Evolutionary conservation across 257 asterid genomes (phyloP).

Genomic region (Jacaranda copaia): DNA sequence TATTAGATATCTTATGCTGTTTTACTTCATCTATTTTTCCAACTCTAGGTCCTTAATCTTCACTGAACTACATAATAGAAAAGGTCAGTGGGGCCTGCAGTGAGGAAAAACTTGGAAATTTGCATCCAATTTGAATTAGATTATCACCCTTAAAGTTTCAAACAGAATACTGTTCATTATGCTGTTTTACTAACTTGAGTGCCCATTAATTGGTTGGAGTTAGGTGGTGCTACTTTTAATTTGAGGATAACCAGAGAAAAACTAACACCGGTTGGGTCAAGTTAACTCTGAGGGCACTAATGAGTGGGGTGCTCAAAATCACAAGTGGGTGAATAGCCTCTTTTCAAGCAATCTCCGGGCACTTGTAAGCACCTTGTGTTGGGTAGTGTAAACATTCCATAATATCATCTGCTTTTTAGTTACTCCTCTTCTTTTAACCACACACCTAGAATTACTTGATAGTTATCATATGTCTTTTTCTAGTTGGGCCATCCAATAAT

Average conservation of each 20-base stretch:
- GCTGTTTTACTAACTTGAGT: background rate
- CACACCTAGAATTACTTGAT: conserved; percentile 1
- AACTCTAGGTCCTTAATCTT: background rate
- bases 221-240: background rate
- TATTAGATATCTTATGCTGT: background rate
- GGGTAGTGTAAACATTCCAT: background rate
- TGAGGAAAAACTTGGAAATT: background rate
- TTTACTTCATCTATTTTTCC: background rate
- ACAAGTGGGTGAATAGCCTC: background rate
- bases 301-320: background rate
- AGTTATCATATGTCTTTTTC: background rate
- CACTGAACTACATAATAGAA: background rate
- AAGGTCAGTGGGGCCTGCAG: background rate
- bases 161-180: background rate
- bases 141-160: background rate
- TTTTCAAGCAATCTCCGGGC: background rate
- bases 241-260: background rate
- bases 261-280: background rate
- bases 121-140: background rate
- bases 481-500: background rate
- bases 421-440: conserved; percentile 1
- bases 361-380: background rate
- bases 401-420: conserved; percentile 8
- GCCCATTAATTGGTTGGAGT: background rate
- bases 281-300: background rate